These are phyloP conservation scores for Quercus mongolica DNA, from an alignment of 306 rosid genomes.

Conservation along the genomic window DNA sequence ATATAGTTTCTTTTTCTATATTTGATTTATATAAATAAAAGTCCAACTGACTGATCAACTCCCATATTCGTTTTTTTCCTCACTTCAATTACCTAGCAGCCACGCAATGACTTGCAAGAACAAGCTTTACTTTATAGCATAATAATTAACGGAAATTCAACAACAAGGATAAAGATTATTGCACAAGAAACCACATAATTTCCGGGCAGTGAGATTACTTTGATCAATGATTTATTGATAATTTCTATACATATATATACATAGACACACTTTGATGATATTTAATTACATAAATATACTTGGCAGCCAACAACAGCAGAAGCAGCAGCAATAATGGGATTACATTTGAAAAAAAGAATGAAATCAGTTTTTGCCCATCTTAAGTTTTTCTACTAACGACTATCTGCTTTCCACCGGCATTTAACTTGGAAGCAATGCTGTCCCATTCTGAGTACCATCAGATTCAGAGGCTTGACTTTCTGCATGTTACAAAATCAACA, in stretches of 20 bases:
- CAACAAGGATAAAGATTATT: background rate
- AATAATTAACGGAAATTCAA: background rate
- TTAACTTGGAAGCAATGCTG: background rate
- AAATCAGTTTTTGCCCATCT: background rate
- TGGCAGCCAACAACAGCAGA: background rate
- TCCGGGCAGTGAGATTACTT: background rate
- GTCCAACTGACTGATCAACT: too few species aligned
- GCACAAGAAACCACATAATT: background rate
- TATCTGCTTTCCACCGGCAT: background rate
- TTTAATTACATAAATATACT: background rate
- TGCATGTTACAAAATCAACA: constrained; percentile 7
- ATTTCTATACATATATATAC: background rate
- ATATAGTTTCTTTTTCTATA: too few species aligned
- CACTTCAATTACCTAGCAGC: too few species aligned
- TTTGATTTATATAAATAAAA: too few species aligned
- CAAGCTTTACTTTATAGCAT: background rate
- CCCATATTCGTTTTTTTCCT: too few species aligned
- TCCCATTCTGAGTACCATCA: constrained; percentile 4
- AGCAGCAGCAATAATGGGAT: background rate
- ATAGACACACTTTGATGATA: background rate
- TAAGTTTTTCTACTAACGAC: background rate
- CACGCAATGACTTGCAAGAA: background rate
- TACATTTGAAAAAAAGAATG: background rate
- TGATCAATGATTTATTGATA: background rate
- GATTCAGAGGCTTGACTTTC: constrained; percentile 16